Conservation (phyloP, 2,329 filamentous ascomycete genomes). For the Beauveria varroae region DNA sequence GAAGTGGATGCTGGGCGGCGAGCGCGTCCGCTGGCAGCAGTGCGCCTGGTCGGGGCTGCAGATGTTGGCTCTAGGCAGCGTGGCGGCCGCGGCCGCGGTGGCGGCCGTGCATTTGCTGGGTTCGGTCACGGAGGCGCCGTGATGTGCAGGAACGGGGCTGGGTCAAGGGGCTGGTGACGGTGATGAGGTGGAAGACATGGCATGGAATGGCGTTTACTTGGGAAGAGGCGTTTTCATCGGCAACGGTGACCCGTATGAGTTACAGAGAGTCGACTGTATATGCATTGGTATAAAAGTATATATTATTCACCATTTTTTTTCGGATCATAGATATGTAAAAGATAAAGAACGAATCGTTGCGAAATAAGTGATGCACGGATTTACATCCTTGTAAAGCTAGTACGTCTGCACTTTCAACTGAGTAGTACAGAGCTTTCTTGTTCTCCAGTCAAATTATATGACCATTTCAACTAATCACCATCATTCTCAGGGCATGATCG, state of each 20-base stretch:
- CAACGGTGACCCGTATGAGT: background rate
- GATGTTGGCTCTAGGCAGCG: constrained; percentile 27
- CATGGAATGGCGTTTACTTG: background rate
- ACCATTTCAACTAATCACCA: no score
- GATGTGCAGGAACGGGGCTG: background rate
- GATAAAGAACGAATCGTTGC: no score
- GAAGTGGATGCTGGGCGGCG: constrained; percentile 31
- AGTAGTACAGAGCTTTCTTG: no score
- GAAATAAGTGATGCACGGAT: no score
- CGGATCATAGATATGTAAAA: no score
- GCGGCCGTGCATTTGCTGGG: constrained; percentile 22
- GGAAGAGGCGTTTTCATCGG: background rate
- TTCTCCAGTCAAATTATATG: no score
- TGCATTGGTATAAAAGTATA: no score
- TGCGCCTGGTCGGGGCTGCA: constrained; percentile 25
- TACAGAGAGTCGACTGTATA: background rate
- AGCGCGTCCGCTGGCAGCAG: constrained; percentile 8
- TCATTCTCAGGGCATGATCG: no score
- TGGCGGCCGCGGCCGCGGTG: constrained; percentile 26
- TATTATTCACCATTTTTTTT: no score
- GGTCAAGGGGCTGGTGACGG: background rate
- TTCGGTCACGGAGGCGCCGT: background rate
- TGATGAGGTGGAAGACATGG: background rate
- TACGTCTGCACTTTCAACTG: no score
- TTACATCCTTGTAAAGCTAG: no score